Conservation (phyloP, 768 basidiomycete genomes). For the Gymnopilus dilepis region DNA sequence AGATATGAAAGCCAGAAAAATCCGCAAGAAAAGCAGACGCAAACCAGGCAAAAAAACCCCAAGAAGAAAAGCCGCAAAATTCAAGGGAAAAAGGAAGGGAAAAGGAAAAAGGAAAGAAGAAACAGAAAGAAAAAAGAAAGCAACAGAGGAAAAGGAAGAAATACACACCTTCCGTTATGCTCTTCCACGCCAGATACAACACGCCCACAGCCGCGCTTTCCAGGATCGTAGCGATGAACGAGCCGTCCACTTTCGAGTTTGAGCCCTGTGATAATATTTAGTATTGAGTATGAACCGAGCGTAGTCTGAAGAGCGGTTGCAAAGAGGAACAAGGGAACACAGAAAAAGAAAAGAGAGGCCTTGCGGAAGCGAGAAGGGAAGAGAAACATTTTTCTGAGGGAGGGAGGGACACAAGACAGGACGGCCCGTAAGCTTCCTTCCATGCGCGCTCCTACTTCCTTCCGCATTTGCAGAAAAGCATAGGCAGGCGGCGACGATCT, state of each 20-base stretch:
- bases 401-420: too few species aligned
- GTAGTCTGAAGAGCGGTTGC: too few species aligned
- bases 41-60: background rate
- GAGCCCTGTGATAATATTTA: conserved; percentile 51
- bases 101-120: background rate
- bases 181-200: conserved; percentile 82
- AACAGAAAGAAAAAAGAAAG: background rate
- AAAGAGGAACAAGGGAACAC: background rate
- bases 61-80: too few species aligned
- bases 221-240: conserved; percentile 84
- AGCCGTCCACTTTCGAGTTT: conserved; percentile 76
- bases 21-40: too few species aligned
- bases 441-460: too few species aligned
- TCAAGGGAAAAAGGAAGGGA: background rate
- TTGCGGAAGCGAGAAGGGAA: too few species aligned
- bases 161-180: conserved; percentile 81
- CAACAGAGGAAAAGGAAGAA: background rate
- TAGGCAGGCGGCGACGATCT: too few species aligned
- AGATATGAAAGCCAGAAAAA: too few species aligned
- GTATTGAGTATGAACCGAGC: background rate
- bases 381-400: too few species aligned
- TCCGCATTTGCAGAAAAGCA: too few species aligned
- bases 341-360: background rate
- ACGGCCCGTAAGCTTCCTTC: too few species aligned
- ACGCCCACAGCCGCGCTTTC: conserved; percentile 76